These are phyloP conservation scores for Coccinonectria pachysandricola DNA, from an alignment of 2,329 filamentous ascomycete genomes.

Conservation along the genomic window DNA sequence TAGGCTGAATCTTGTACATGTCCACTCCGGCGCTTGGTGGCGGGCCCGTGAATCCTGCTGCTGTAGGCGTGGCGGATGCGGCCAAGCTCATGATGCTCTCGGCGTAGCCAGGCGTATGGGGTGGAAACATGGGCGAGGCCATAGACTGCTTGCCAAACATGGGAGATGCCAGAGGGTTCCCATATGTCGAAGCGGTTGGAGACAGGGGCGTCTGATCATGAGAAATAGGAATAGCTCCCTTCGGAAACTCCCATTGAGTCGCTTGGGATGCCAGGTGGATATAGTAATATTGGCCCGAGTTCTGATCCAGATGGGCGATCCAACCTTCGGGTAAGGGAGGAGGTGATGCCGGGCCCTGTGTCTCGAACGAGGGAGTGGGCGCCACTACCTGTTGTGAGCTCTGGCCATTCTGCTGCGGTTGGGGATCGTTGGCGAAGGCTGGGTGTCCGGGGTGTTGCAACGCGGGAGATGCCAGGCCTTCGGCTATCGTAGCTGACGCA, in stretches of 20 bases:
- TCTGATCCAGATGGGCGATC: constrained; percentile 94
- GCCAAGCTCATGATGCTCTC: constrained; percentile 79
- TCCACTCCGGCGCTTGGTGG: constrained; percentile 82
- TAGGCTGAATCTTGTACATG: constrained; percentile 85
- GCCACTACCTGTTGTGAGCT: constrained; percentile 34
- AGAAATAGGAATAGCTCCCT: constrained; percentile 82
- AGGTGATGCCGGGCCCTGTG: constrained; percentile 64
- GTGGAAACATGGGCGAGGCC: constrained; percentile 72
- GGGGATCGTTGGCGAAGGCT: constrained; percentile 79
- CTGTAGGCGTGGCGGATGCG: constrained; percentile 60
- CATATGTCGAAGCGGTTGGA: constrained; percentile 67
- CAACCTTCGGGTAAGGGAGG: constrained; percentile 93
- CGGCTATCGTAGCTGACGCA: constrained; percentile 12
- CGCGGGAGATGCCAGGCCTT: constrained; percentile 34
- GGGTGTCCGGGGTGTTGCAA: constrained; percentile 62
- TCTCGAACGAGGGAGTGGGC: constrained; percentile 28
- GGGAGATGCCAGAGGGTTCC: constrained; percentile 62
- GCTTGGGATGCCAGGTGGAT: constrained; percentile 92
- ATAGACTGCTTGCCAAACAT: constrained; percentile 48
- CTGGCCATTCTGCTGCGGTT: constrained; percentile 42
- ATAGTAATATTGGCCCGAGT: constrained; percentile 97
- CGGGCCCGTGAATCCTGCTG: constrained; percentile 79
- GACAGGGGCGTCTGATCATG: constrained; percentile 76
- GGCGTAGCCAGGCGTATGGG: constrained; percentile 74
- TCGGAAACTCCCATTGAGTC: constrained; percentile 98